Base-by-base conservation (phyloP, 352 stramenopile genomes). In the Phytophthora meadii region DNA sequence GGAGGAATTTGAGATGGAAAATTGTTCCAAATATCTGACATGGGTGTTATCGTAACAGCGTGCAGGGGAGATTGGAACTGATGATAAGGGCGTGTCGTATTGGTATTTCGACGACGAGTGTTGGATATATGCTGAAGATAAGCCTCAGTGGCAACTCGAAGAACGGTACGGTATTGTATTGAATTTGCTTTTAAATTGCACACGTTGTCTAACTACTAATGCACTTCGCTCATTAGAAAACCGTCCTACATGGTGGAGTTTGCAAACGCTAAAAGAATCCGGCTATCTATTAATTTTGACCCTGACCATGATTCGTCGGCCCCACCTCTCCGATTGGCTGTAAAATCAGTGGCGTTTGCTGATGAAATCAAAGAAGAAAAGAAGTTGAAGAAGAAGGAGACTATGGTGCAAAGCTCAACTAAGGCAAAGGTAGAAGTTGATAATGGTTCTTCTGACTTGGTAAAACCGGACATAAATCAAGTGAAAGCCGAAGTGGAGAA, bases 51-150 rank as follows among this genome's bases (percentile, higher is more conserved):
- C 45, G 9, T 62, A 62, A 46, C 42, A 95, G 88, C 69, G 86
- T 52, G 71, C 69, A 30, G 84, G 79, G 27, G 76, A 86, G 12
- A 83, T 94, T 28, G 88, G 88, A 41, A 84, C 76, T 25, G 88
- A 96, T 48, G 88, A 96, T 46, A 73, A 83, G 5, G 86, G 86
- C 9, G 65, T 82, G 1, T 77, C 81, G 39, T 96, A 96, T 59
- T 96, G 86, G 88, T 93, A 94, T 70, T 94, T 94, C 65, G 74
- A 89, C 52, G 88, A 96, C 63, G 82, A 61, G 45, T 94, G 86
- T 53, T 96, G 88, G 88, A 76, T 96, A 39, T 96, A 93, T 54
- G 86, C 86, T 1, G 88, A 96, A 67, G 79, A 93, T 28, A 84
- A 81, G 32, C 81, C 84, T 0, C 61, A 55, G 11, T 94, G 85